Percentiles rank a stretch among this genome's conserved stretches.
phyloP scores from a whole-genome alignment of 306 rosid species.

The Medicago lupulina region DNA sequence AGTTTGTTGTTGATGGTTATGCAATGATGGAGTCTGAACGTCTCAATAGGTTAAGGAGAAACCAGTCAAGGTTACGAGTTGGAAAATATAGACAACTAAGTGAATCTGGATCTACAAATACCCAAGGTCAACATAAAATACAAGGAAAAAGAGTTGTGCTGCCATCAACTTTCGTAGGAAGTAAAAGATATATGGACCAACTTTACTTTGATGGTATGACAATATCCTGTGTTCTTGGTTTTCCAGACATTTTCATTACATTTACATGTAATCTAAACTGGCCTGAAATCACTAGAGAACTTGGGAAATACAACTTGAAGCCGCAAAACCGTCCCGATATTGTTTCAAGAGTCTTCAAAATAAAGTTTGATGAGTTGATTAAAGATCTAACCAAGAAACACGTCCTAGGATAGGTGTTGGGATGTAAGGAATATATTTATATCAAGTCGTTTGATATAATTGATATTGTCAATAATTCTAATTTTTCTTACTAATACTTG shows the following conservation, averaged over 20 bases:
- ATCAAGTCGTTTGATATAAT: too few relatives aligned
- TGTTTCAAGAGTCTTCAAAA: neutral
- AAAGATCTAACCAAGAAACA: neutral
- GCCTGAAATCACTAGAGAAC: neutral
- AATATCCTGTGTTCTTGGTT: neutral
- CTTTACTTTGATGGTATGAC: neutral
- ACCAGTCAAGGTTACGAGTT: too few relatives aligned
- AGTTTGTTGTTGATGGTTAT: too few relatives aligned
- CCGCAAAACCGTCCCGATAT: neutral
- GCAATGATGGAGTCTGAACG: too few relatives aligned
- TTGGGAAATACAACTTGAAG: neutral
- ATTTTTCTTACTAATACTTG: too few relatives aligned
- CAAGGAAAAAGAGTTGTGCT: neutral
- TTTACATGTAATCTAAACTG: conserved; percentile 7
- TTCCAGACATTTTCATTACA: neutral
- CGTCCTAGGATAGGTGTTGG: neutral
- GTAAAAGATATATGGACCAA: neutral
- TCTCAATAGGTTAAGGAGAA: too few relatives aligned
- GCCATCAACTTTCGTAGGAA: neutral
- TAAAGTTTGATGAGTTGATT: neutral
- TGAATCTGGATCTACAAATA: neutral
- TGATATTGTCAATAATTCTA: too few relatives aligned
- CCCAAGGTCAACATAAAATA: too few relatives aligned
- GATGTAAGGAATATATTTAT: too few relatives aligned
- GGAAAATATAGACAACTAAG: too few relatives aligned